Evolutionary conservation across 2,329 filamentous ascomycete genomes (phyloP).

Genomic region (Fusarium vanettenii): DNA sequence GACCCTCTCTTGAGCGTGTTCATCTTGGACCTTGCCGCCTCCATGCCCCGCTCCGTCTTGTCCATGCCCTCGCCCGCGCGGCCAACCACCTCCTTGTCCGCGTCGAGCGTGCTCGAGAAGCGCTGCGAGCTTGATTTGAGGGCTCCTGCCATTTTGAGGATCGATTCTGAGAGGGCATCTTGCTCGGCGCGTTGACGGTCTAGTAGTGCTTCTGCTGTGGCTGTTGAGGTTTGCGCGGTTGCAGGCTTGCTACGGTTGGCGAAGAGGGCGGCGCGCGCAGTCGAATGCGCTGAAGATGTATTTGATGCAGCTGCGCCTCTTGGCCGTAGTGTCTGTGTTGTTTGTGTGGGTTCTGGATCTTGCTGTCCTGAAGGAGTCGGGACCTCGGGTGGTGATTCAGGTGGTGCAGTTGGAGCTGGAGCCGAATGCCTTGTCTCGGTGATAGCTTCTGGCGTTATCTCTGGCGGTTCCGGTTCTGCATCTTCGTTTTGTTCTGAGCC

Average conservation of each 20-base stretch:
- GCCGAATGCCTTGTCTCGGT: slow-evolving; percentile 22
- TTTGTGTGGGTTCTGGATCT: slow-evolving; percentile 45
- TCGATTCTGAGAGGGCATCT: slow-evolving; percentile 81
- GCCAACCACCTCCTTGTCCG: slow-evolving; percentile 76
- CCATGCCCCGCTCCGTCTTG: slow-evolving; percentile 80
- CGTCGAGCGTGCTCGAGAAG: slow-evolving; percentile 78
- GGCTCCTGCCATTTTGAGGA: slow-evolving; percentile 82
- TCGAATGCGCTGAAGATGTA: slow-evolving; percentile 45
- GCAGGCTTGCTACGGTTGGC: slow-evolving; percentile 52
- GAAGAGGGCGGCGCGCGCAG: slow-evolving; percentile 59
- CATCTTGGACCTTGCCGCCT: slow-evolving; percentile 81
- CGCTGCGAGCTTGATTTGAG: slow-evolving; percentile 80
- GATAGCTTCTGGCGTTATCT: slow-evolving; percentile 41
- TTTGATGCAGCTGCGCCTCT: slow-evolving; percentile 43
- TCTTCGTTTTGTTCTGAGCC: slow-evolving; percentile 36
- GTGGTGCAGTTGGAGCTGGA: slow-evolving; percentile 15
- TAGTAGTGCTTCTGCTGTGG: slow-evolving; percentile 77
- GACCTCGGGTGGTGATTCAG: slow-evolving; percentile 14
- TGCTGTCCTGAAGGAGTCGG: slow-evolving; percentile 16
- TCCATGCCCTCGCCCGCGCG: slow-evolving; percentile 81
- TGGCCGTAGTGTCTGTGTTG: slow-evolving; percentile 50
- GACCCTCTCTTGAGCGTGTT: slow-evolving; percentile 81
- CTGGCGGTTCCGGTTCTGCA: slow-evolving; percentile 61
- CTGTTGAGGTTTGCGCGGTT: slow-evolving; percentile 54
- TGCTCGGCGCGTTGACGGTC: slow-evolving; percentile 84